Base-by-base conservation (phyloP, 2,329 filamentous ascomycete species). In the Fonsecaea monophora region DNA sequence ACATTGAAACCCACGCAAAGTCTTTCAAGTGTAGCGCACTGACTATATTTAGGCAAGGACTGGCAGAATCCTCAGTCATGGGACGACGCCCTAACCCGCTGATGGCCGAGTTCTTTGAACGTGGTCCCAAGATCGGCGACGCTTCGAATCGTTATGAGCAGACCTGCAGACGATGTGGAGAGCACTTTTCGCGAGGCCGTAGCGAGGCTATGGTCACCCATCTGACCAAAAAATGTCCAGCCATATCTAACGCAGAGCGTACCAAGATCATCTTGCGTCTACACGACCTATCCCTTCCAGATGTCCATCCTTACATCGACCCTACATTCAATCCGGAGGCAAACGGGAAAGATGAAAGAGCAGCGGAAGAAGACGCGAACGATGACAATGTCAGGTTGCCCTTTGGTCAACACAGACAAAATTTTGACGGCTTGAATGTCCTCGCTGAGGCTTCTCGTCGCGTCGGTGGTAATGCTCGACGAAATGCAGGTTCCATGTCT, bases 71-170 rank as follows among this genome's bases (percentile, higher is more conserved):
- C 10, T 2, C 12, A 13, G 84, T 77, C 66, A 94, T 94, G 92
- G 92, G 92, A 77, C 87, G 92, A 76, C 90, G 90, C 80, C 92
- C 92, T 71, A 94, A 95, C 79, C 88, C 89, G 74, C 84, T 96
- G 73, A 94, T 97, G 77, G 85, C 92, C 78, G 89, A 94, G 80
- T 95, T 92, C 83, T 97, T 97, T 78, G 88, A 92, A 77, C 88
- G 93, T 73, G 94, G 94, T 9, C 86, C 88, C 45, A 97, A 97
- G 81, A 86, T 97, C 74, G 88, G 90, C 76, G 92, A 97, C 80
- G 90, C 91, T 71, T 95, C 92, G 82, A 97, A 96, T 78, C 88
- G 94, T 66, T 97, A 97, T 76, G 89, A 92, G 73, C 92, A 97
- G 76, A 95, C 91, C 12, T 97, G 93, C 86, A 94, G 91, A 78